These are phyloP conservation scores for Neurospora sp. DNA, from an alignment of 495 filamentous ascomycete species.

Conservation along the genomic window DNA sequence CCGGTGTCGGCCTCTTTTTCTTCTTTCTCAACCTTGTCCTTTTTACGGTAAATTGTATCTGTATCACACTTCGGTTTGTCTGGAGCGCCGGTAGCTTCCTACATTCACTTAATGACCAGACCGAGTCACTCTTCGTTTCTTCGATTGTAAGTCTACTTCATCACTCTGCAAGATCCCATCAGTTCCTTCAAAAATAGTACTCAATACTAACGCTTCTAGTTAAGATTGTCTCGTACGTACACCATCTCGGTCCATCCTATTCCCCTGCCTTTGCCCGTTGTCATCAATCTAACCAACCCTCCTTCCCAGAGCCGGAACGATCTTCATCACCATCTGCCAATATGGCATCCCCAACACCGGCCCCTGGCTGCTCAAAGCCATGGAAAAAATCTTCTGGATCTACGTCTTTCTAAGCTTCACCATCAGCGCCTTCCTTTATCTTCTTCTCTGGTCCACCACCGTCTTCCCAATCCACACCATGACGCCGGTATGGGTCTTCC, in stretches of 20 bases:
- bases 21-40: constrained; percentile 68
- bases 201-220: not conserved
- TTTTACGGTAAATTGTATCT: constrained; percentile 56
- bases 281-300: not conserved
- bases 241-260: constrained; percentile 3
- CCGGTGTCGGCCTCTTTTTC: constrained; percentile 60
- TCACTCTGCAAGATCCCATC: not conserved
- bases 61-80: constrained; percentile 62
- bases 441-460: constrained; percentile 53
- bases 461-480: constrained; percentile 75
- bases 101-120: constrained; percentile 64
- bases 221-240: constrained; percentile 35
- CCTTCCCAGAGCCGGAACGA: constrained; percentile 50
- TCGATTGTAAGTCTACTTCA: constrained; percentile 41
- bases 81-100: constrained; percentile 62
- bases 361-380: constrained; percentile 53
- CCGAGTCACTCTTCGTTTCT: constrained; percentile 72
- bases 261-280: not conserved
- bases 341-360: constrained; percentile 61
- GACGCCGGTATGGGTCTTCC: constrained; percentile 91
- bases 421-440: constrained; percentile 59
- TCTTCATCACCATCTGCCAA: constrained; percentile 70
- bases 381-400: constrained; percentile 64
- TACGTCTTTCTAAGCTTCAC: constrained; percentile 59
- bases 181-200: not conserved